Evolutionary conservation across 768 basidiomycete species (phyloP), one percentile per base, ranked within the genome.

Genomic region (Lactarius sanguifluus): DNA sequence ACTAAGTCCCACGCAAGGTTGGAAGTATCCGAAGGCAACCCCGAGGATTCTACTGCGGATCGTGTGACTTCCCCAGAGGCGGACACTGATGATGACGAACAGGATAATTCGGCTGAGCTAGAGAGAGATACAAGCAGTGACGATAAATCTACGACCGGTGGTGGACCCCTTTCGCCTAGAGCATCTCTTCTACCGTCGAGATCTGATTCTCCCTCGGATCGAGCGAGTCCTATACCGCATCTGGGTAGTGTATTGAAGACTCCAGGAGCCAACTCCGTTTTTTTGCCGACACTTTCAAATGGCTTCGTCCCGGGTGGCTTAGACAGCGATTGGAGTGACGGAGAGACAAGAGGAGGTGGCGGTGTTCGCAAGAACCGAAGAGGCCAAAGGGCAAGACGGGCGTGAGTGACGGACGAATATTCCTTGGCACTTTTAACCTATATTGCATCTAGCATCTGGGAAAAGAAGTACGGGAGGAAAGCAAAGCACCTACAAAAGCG

Each of bases 301-400:
- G 96, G 96, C 2, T 99, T 90, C 75, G 82, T 88, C 50, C 84
- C 85, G 57, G 94, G 92, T 16, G 87, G 88, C 58, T 91, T 90
- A 23, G 87, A 86, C 67, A 90, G 86, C 30, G 94, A 96, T 71
- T 81, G 85, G 67, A 86, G 89, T 73, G 89, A 90, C 66, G 80
- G 77, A 25, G 91, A 89, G 69, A 79, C 77, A 41, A 81, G 79
- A 28, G 79, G 79, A 36, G 83, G 79, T 18, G 86, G 86, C 45
- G 78, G 79, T 30, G 76, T 74, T 1, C 77, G 81, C 57, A 88
- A 87, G 80, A 98, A 99, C 72, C 79, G 96, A 62, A 82, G 95
- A 45, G 97, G 96, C 36, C 97, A 99, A 76, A 79, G 95, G 58
- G 96, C 96, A n/a, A 82, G 97, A 66, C 82, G 90, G 79, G 92